Conservation (phyloP, 495 filamentous ascomycete species). For the Trichoderma orchidacearum region DNA sequence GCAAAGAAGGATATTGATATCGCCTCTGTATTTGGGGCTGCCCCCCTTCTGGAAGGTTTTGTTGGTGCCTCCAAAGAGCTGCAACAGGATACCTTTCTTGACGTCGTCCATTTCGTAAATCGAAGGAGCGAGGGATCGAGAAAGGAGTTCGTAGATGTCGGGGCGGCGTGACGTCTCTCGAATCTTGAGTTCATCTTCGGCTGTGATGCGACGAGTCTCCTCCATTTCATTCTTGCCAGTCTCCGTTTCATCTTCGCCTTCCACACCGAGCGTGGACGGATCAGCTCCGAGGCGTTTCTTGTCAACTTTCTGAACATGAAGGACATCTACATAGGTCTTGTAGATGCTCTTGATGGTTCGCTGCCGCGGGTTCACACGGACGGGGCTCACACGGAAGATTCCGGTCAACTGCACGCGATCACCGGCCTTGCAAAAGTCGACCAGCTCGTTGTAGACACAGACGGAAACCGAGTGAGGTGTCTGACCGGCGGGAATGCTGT, state of each 20-base stretch:
- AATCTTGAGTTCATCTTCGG: conserved; percentile 90
- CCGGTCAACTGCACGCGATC: conserved; percentile 93
- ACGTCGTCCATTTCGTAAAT: conserved; percentile 98
- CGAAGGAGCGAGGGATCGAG: conserved; percentile 84
- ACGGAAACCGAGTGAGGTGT: conserved; percentile 97
- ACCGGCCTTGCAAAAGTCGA: conserved; percentile 95
- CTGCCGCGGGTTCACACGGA: conserved; percentile 90
- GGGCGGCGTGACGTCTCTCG: conserved; percentile 63
- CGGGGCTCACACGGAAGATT: conserved; percentile 88
- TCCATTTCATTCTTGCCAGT: conserved; percentile 66
- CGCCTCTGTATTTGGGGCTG: conserved; percentile 86
- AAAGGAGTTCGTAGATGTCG: conserved; percentile 88
- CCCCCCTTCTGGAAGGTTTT: conserved; percentile 96
- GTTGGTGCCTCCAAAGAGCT: conserved; percentile 97
- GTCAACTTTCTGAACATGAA: conserved; percentile 95
- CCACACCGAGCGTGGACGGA: conserved; percentile 56
- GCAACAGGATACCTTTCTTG: conserved; percentile 93
- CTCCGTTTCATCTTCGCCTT: conserved; percentile 60
- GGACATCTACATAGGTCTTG: conserved; percentile 93
- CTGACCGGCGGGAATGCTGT: conserved; percentile 86
- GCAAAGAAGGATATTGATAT: conserved; percentile 93
- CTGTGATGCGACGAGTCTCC: conserved; percentile 66
- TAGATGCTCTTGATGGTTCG: conserved; percentile 85
- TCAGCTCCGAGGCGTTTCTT: conserved; percentile 88
- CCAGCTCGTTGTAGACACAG: conserved; percentile 92